A percentile compares a stretch with the other conserved stretches of the same genome.
Evolutionary conservation across 2,329 filamentous ascomycete species (phyloP).

Genomic region (Beauveria scarabaeidicola): DNA sequence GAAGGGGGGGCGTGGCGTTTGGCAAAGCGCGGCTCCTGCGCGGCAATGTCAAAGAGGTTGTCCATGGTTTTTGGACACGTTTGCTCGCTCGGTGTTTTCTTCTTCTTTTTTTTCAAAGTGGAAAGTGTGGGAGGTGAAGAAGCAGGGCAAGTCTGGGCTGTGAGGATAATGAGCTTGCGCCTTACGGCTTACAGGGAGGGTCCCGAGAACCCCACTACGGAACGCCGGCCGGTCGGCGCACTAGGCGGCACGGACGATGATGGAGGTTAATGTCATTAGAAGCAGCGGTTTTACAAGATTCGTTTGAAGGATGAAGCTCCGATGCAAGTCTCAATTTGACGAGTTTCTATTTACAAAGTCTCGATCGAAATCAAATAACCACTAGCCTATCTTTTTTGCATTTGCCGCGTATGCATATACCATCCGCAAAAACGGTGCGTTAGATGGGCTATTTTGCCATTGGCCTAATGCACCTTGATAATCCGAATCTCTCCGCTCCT

Average conservation of each 20-base stretch:
- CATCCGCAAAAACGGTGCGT: too few species aligned
- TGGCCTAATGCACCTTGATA: too few species aligned
- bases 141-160: background rate
- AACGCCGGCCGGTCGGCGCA: background rate
- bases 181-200: constrained; percentile 6
- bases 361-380: too few species aligned
- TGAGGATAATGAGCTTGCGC: background rate
- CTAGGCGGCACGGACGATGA: background rate
- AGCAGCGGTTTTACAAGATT: too few species aligned
- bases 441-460: too few species aligned
- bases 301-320: too few species aligned
- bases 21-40: constrained; percentile 15
- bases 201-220: background rate
- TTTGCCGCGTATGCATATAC: too few species aligned
- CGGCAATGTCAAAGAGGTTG: background rate
- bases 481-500: too few species aligned
- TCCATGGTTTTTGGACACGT: background rate
- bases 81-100: background rate
- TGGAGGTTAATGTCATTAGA: too few species aligned
- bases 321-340: too few species aligned
- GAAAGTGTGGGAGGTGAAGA: background rate
- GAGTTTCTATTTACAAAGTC: too few species aligned
- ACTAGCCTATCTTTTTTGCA: too few species aligned
- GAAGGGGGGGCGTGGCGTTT: constrained; percentile 14
- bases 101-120: background rate